A percentile compares a stretch with the other conserved stretches of the same genome.
These are phyloP conservation scores for Xylaria bambusicola DNA, from an alignment of 495 filamentous ascomycete species.

Conservation along the genomic window DNA sequence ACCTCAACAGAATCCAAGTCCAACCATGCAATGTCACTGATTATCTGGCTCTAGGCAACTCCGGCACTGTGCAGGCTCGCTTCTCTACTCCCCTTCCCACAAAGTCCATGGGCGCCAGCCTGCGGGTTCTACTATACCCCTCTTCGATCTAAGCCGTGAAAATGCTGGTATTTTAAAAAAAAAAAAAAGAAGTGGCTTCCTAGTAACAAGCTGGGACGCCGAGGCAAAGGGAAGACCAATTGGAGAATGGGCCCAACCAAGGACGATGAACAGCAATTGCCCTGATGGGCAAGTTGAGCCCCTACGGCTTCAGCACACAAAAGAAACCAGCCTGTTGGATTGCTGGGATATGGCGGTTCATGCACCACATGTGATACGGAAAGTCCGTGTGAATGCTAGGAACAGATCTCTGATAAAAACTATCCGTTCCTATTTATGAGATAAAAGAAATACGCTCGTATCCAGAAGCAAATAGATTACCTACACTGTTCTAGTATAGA, in stretches of 20 bases:
- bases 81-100: conserved; percentile 90
- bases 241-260: not conserved
- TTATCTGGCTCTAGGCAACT: conserved; percentile 65
- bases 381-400: too few species aligned
- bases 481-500: too few species aligned
- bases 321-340: too few species aligned
- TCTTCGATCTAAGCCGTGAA: conserved; percentile 54
- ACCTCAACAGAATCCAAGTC: conserved; percentile 15
- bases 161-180: not conserved
- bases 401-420: not conserved
- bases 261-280: not conserved
- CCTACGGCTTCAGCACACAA: not conserved
- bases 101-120: conserved; percentile 87
- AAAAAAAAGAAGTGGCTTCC: not conserved
- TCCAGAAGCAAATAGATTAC: not conserved
- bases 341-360: too few species aligned
- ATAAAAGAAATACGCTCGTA: not conserved
- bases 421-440: not conserved
- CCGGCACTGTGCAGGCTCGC: conserved; percentile 87
- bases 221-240: not conserved
- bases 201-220: not conserved
- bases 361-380: too few species aligned
- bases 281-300: not conserved
- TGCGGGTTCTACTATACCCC: conserved; percentile 96
- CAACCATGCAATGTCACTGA: conserved; percentile 12